phyloP scores from a whole-genome alignment of 2,329 filamentous ascomycete species.

The Colletotrichum chrysophilum region DNA sequence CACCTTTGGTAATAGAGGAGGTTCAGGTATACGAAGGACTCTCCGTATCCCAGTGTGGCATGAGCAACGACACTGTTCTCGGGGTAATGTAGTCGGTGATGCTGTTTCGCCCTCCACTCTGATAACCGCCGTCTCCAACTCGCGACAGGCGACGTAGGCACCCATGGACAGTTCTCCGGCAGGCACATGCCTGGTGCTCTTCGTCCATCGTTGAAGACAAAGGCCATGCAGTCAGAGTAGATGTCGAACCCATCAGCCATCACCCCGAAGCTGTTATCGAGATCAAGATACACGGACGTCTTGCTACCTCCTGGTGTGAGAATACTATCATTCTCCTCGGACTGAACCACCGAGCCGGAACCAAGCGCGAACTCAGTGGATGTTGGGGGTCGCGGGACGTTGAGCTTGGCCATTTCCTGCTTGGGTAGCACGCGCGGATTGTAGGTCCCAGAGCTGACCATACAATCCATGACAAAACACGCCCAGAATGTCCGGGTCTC shows the following conservation, averaged over 20 bases:
- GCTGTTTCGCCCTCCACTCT: constrained; percentile 39
- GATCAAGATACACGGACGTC: constrained; percentile 25
- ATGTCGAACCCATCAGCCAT: constrained; percentile 49
- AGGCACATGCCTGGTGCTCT: constrained; percentile 42
- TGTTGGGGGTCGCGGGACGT: constrained; percentile 24
- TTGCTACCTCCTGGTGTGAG: background rate
- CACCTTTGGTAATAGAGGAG: constrained; percentile 49
- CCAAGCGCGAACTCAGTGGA: constrained; percentile 11
- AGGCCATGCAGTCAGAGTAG: constrained; percentile 44
- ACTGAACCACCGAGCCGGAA: background rate
- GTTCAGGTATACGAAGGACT: constrained; percentile 47
- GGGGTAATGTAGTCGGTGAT: constrained; percentile 40
- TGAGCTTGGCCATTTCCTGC: constrained; percentile 38
- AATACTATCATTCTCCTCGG: constrained; percentile 22
- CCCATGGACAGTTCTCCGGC: constrained; percentile 45
- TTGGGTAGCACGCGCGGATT: constrained; percentile 41
- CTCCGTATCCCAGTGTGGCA: constrained; percentile 42
- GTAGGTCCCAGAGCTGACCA: constrained; percentile 46
- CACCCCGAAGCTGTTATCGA: constrained; percentile 36
- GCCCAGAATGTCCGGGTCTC: constrained; percentile 49
- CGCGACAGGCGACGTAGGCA: constrained; percentile 37
- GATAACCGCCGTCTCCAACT: constrained; percentile 32
- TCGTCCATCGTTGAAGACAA: constrained; percentile 46
- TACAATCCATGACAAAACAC: constrained; percentile 50
- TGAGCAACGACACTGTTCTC: constrained; percentile 40